Evolutionary conservation across 192 early-diverging fungal genomes (phyloP), one percentile per base, ranked within the genome.

Genomic region (Backusella tarrabulga): DNA sequence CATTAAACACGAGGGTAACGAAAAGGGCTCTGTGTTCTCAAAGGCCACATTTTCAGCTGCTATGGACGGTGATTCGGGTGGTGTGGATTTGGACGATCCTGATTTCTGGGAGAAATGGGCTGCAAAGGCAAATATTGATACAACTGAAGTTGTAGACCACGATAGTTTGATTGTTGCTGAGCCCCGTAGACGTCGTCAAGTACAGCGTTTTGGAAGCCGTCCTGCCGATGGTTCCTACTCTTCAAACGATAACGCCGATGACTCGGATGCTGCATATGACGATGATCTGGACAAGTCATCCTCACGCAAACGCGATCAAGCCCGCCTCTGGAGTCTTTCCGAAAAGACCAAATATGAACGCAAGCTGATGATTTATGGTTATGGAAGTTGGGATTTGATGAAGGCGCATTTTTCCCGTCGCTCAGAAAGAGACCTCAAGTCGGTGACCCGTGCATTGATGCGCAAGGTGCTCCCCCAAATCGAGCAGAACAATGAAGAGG

Each of bases 71-170:
- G 79, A 78, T 52, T 63, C 67, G 56, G 85, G 82, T 50, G 87
- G 90, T 68, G 88, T 96, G 1, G 92, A 94, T 68, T 83, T 96
- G 11, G 90, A 96, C 74, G 95, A 96, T 78, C 93, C 95, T 32
- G 87, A 94, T 70, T 96, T 96, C 80, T 96, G 95, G 95, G 94
- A 95, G 75, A 96, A 96, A 78, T 90, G 94, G 83, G 95, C 95
- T 2, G 83, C 91, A 52, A 84, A 90, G 52, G 94, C 94, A 52
- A 85, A 95, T 44, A 84, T 96, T 17, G 87, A 94, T 52, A 83
- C 92, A 7, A 85, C 85, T 3, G 85, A 89, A 14, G 76, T 81
- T 8, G 79, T 86, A 0, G 83, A 84, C 75, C 86, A 88, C 29
- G 85, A 87, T 42, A 83, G 88, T 7, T 80, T 96, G 68, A 93